These are phyloP conservation scores for Lycium ferocissimum DNA, from an alignment of 257 asterid genomes.

Conservation along the genomic window DNA sequence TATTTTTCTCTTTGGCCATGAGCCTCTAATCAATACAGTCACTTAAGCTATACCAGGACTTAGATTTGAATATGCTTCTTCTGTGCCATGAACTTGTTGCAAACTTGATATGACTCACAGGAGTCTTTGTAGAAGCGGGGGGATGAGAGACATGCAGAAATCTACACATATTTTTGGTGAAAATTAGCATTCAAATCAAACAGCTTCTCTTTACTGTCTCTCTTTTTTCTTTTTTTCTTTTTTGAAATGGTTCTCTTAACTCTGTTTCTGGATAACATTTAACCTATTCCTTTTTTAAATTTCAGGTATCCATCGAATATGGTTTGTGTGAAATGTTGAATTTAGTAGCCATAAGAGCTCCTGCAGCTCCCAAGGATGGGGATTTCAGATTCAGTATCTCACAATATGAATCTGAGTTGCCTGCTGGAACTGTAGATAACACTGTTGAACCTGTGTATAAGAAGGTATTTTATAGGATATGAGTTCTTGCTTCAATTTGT, in stretches of 20 bases:
- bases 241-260: neutral
- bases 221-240: no score
- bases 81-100: neutral
- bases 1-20: neutral
- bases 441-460: conserved; percentile 52
- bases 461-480: conserved; percentile 54
- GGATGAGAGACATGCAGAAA: neutral
- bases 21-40: neutral
- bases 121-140: neutral
- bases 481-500: neutral
- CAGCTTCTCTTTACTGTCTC: neutral
- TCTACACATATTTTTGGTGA: neutral
- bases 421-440: conserved; percentile 70
- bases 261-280: neutral
- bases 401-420: conserved; percentile 69
- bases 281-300: neutral
- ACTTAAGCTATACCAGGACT: neutral
- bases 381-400: conserved; percentile 64
- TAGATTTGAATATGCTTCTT: neutral
- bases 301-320: conserved; percentile 79
- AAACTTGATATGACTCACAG: neutral
- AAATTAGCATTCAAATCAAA: neutral
- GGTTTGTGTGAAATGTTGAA: conserved; percentile 92
- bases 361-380: conserved; percentile 79
- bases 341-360: conserved; percentile 60